These are phyloP conservation scores for Metarhizium guizhouense DNA, from an alignment of 2,329 filamentous ascomycete species.

Conservation along the genomic window DNA sequence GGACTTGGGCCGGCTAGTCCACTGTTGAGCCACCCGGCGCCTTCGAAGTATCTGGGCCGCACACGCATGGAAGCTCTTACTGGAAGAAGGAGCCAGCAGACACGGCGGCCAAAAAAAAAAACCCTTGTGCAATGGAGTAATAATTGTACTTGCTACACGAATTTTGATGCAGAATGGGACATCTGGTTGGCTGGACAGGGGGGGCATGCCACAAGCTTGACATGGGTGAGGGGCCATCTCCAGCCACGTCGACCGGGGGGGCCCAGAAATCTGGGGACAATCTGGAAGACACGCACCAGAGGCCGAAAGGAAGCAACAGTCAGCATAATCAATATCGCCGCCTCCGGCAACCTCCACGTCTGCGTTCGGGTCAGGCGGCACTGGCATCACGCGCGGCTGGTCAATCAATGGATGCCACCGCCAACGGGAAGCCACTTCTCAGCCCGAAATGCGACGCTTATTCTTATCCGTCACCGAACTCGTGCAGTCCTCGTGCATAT, in stretches of 20 bases:
- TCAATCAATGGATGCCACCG: background rate
- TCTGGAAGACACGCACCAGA: background rate
- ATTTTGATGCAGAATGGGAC: background rate
- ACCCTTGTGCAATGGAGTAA: too few species aligned
- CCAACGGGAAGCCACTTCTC: background rate
- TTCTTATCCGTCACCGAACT: slow-evolving; percentile 2
- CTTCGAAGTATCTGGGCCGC: too few species aligned
- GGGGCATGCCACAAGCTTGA: background rate
- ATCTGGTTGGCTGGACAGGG: background rate
- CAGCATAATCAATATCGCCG: background rate
- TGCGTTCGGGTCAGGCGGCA: background rate
- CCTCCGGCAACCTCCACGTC: background rate
- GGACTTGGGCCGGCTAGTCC: background rate
- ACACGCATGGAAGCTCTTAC: too few species aligned
- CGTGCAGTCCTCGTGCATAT: background rate
- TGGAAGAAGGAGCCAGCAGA: background rate
- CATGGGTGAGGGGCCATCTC: background rate
- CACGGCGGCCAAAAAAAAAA: background rate
- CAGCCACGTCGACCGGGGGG: background rate
- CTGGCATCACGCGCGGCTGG: background rate
- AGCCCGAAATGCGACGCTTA: background rate
- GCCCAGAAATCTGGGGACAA: slow-evolving; percentile 2
- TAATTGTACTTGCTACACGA: background rate
- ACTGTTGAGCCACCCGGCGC: too few species aligned
- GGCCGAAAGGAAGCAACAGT: background rate